These are phyloP conservation scores for Microcyclosporella mali DNA, from an alignment of 2,329 filamentous ascomycete genomes.

Conservation along the genomic window DNA sequence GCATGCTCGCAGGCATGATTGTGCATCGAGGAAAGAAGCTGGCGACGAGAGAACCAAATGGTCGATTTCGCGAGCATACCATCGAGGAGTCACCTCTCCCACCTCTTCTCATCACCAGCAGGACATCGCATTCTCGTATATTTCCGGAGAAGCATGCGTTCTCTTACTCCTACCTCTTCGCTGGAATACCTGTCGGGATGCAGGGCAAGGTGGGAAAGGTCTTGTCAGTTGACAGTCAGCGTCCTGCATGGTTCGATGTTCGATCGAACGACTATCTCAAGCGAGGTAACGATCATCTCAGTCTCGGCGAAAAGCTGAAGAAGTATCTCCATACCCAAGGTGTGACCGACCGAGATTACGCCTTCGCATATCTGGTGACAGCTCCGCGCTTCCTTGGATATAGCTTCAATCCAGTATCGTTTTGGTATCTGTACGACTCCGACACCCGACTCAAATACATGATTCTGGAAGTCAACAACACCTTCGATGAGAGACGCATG, in stretches of 20 bases:
- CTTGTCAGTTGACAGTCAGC: conserved; percentile 43
- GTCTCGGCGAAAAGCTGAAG: conserved; percentile 58
- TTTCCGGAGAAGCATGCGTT: conserved; percentile 64
- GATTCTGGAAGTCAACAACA: conserved; percentile 70
- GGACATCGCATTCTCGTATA: conserved; percentile 59
- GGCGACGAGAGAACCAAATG: conserved; percentile 8
- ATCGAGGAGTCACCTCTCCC: conserved; percentile 32
- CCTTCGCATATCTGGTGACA: conserved; percentile 65
- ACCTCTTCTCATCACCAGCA: conserved; percentile 58
- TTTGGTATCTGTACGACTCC: conserved; percentile 68
- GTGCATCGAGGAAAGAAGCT: conserved; percentile 24
- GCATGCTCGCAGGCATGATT: conserved; percentile 26
- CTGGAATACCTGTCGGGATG: conserved; percentile 62
- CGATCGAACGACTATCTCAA: conserved; percentile 56
- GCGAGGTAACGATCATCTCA: conserved; percentile 47
- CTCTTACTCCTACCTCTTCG: conserved; percentile 62
- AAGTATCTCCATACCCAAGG: conserved; percentile 52
- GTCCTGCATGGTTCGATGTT: conserved; percentile 53
- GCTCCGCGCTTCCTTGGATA: conserved; percentile 64
- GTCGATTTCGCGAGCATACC: conserved; percentile 12
- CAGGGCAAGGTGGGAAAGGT: conserved; percentile 51
- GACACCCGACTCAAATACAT: conserved; percentile 55
- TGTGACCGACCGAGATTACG: conserved; percentile 55
- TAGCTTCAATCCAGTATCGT: conserved; percentile 69
- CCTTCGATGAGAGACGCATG: conserved; percentile 64